A percentile compares a stretch with the other conserved stretches of the same genome.
Evolutionary conservation across 2,329 filamentous ascomycete species (phyloP).

Genomic region (Xylaria sp.): DNA sequence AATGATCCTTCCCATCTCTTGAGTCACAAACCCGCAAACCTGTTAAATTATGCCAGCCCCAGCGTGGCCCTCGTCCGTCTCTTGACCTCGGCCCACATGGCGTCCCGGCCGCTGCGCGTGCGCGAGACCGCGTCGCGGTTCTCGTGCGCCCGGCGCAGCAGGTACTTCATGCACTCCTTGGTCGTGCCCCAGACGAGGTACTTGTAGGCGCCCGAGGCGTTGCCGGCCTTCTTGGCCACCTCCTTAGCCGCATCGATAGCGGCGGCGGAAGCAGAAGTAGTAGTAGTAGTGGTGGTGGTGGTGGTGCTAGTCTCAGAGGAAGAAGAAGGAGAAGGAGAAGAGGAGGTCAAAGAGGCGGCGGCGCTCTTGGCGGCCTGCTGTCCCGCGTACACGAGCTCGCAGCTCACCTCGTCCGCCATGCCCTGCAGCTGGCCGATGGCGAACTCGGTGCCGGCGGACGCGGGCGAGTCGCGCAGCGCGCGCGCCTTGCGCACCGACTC

Average conservation of each 20-base stretch:
- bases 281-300: no score
- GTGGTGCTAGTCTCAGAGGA: no score
- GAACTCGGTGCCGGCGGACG: conserved; percentile 44
- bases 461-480: conserved; percentile 50
- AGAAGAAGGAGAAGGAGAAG: no score
- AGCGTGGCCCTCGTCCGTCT: conserved; percentile 53
- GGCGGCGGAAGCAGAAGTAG: no score
- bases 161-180: conserved; percentile 84
- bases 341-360: no score
- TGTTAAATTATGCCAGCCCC: conserved; percentile 26
- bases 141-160: conserved; percentile 73
- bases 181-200: conserved; percentile 72
- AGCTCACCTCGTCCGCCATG: conserved; percentile 93
- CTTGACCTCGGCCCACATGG: conserved; percentile 64
- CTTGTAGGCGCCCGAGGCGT: conserved; percentile 56
- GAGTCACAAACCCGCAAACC: not conserved
- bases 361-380: no score
- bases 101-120: conserved; percentile 63
- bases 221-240: conserved; percentile 12
- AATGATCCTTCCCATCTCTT: not conserved
- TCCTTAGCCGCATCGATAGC: conserved; percentile 6
- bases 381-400: conserved; percentile 51
- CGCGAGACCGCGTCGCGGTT: conserved; percentile 71
- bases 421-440: conserved; percentile 84
- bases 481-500: conserved; percentile 66